phyloP scores from a whole-genome alignment of 1,284 basidiomycete species.

The Cerrena zonata region DNA sequence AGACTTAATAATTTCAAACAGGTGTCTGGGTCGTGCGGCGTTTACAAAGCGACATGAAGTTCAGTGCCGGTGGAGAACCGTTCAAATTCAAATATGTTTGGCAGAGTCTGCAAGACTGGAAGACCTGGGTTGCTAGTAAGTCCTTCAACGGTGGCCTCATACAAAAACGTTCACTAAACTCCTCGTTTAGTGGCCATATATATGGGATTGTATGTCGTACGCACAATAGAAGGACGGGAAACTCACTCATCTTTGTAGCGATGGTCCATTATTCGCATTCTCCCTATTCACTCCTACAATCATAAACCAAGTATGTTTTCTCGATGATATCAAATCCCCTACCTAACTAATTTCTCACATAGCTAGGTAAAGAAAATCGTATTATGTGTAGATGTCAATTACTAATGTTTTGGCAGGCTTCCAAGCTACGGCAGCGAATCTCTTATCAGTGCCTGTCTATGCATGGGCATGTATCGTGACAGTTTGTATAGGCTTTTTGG shows the following conservation, averaged over 20 bases:
- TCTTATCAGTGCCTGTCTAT: conserved; percentile 50
- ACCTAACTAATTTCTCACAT: too few relatives aligned
- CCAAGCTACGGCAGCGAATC: conserved; percentile 46
- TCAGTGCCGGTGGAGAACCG: conserved; percentile 44
- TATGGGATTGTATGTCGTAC: conserved; percentile 38
- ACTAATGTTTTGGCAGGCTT: conserved; percentile 27
- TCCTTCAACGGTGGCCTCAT: conserved; percentile 5
- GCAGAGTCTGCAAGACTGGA: conserved; percentile 46
- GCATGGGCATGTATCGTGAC: conserved; percentile 47
- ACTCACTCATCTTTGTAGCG: conserved; percentile 22
- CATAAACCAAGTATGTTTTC: conserved; percentile 36
- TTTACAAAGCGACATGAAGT: conserved; percentile 43
- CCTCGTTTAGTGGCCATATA: conserved; percentile 37
- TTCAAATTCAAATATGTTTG: conserved; percentile 41
- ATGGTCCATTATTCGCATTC: conserved; percentile 50
- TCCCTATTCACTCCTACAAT: conserved; percentile 52
- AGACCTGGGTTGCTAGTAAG: conserved; percentile 46
- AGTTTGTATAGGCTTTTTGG: conserved; percentile 40
- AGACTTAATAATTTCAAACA: conserved; percentile 12
- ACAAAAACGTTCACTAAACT: neutral
- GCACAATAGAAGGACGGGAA: neutral
- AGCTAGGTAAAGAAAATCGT: too few relatives aligned
- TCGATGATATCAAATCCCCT: neutral
- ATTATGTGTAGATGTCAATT: neutral
- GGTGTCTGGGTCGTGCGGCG: conserved; percentile 43